Evolutionary conservation across 441 rosid genomes (phyloP).

Genomic region (Populus hybrid): DNA sequence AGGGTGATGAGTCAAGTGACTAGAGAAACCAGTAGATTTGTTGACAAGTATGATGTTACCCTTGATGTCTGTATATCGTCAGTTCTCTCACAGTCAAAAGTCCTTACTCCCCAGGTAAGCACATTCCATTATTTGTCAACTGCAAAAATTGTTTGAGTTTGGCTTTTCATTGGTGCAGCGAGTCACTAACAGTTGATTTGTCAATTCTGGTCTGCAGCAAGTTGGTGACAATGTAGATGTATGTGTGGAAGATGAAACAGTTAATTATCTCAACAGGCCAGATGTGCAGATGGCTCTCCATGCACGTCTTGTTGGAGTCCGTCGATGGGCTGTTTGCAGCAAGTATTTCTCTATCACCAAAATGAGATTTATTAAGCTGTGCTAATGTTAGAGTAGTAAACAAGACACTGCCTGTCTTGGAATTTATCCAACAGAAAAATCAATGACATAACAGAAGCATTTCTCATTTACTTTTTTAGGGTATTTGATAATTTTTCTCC

Average conservation of each 20-base stretch:
- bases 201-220: constrained; percentile 41
- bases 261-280: constrained; percentile 72
- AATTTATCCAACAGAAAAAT: not conserved
- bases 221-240: constrained; percentile 78
- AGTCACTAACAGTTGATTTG: not conserved
- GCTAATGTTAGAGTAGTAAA: not conserved
- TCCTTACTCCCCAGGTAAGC: constrained; percentile 65
- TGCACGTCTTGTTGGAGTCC: constrained; percentile 82
- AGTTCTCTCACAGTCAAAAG: constrained; percentile 72
- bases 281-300: constrained; percentile 94
- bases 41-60: constrained; percentile 93
- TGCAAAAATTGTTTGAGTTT: constrained; percentile 1
- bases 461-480: not conserved
- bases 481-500: not conserved
- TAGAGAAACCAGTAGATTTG: constrained; percentile 86
- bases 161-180: not conserved
- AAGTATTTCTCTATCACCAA: constrained; percentile 44
- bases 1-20: constrained; percentile 82
- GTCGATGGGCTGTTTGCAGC: constrained; percentile 86
- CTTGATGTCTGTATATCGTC: constrained; percentile 95
- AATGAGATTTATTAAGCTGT: not conserved
- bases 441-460: not conserved
- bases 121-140: not conserved
- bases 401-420: not conserved
- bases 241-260: constrained; percentile 93